Evolutionary conservation across 2,329 filamentous ascomycete genomes (phyloP).

Genomic region (Corynespora cassiicola): DNA sequence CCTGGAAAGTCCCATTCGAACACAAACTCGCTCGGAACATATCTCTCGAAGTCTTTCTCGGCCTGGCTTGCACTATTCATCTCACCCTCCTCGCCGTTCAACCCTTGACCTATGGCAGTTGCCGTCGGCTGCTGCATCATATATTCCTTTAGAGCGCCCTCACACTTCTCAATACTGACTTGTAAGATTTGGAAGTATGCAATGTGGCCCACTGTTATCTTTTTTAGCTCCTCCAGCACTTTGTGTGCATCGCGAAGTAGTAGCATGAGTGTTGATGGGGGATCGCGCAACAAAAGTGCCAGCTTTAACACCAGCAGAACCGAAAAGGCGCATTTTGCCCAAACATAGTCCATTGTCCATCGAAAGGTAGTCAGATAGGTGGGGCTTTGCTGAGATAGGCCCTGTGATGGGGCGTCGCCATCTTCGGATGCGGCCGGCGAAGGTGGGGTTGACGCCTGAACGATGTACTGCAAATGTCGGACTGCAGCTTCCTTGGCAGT

Average conservation of each 20-base stretch:
- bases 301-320: conserved; percentile 62
- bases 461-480: conserved; percentile 58
- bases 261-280: conserved; percentile 45
- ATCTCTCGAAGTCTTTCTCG: conserved; percentile 59
- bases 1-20: conserved; percentile 67
- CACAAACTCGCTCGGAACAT: conserved; percentile 62
- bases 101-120: too few species aligned
- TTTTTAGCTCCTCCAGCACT: conserved; percentile 52
- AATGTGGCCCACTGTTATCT: conserved; percentile 52
- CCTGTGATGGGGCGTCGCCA: neutral
- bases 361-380: conserved; percentile 59
- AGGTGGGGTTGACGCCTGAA: conserved; percentile 29
- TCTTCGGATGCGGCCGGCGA: conserved; percentile 32
- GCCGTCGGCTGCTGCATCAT: conserved; percentile 23
- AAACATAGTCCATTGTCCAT: conserved; percentile 65
- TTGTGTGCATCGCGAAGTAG: conserved; percentile 53
- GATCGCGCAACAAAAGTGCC: conserved; percentile 56
- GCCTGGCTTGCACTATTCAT: conserved; percentile 29
- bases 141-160: conserved; percentile 51
- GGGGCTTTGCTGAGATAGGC: conserved; percentile 7
- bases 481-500: conserved; percentile 59
- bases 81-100: neutral
- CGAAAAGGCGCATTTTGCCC: conserved; percentile 66
- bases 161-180: conserved; percentile 59
- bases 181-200: conserved; percentile 57